These are phyloP conservation scores for Populus tomentosa DNA, from an alignment of 441 rosid genomes.

Conservation along the genomic window DNA sequence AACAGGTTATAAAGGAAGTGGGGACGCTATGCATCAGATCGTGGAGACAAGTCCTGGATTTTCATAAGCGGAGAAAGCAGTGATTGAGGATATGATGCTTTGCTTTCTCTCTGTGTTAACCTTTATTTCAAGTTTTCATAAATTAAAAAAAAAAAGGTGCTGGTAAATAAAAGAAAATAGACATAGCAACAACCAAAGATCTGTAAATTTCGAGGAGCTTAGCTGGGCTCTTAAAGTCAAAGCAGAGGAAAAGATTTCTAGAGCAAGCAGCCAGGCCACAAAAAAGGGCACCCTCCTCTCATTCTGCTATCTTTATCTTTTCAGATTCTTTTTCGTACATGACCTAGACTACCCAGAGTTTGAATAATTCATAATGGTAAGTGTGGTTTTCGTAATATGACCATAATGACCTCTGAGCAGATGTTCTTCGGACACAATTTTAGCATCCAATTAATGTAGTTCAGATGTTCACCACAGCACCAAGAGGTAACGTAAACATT, in stretches of 20 bases:
- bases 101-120: constrained; percentile 12
- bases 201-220: background rate
- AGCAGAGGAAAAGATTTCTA: constrained; percentile 8
- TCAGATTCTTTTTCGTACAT: constrained; percentile 5
- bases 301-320: constrained; percentile 11
- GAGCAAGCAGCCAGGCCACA: constrained; percentile 17
- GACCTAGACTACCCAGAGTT: background rate
- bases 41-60: constrained; percentile 32
- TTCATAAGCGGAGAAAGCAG: constrained; percentile 17
- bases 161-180: constrained; percentile 1
- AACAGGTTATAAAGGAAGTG: constrained; percentile 5
- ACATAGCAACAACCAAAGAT: constrained; percentile 3
- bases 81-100: constrained; percentile 22
- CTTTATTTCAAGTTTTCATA: constrained; percentile 15
- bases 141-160: background rate
- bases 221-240: background rate
- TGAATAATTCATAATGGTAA: background rate
- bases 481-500: background rate
- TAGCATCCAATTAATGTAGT: background rate
- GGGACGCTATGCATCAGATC: constrained; percentile 30
- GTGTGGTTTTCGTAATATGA: background rate
- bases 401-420: background rate
- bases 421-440: background rate
- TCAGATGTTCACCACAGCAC: background rate
- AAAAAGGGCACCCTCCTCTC: constrained; percentile 8